Evolutionary conservation across 106 monocot genomes (phyloP), one percentile per base, ranked within the genome.

Genomic region (Platanthera zijinensis): DNA sequence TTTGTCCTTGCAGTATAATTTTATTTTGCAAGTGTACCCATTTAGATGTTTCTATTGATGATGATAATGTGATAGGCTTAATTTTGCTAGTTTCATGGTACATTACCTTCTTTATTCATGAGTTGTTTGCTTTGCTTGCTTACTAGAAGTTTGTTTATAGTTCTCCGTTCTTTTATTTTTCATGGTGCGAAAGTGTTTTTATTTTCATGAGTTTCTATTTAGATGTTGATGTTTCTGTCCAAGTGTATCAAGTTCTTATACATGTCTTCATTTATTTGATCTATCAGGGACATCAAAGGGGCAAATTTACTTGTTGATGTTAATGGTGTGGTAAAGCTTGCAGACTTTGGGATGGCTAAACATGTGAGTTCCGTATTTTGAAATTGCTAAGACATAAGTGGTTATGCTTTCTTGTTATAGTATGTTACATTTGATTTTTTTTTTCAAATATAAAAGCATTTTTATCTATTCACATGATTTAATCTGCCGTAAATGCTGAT

Each of bases 281-380:
- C 53, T 78, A 12, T 78, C 80, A 96, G 93, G 84, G 96, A 96
- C 75, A 96, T 96, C 64, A 96, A 96, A 77, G 93, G 96, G 50
- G 93, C 96, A 71, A 96, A 93, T 87, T 87, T 96, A 80, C 89
- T 96, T 69, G 93, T 96, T 66, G 88, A 93, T 80, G 80, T 81
- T 14, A 71, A 84, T 76, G 96, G 96, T 76, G 89, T 93, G 76
- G 96, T 96, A n/a, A 96, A 96, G 79, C 87, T 96, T 54, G 92
- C 96, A 69, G 96, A 96, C 75, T 96, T 96, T 87, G 96, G 96
- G 59, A 93, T 93, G 92, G 93, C 93, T 51, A 96, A 96, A 79
- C 84, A 93, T 87, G 96, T 96, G 68, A 90, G 96, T 82, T 48
- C 30, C n/a, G 5, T 18, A 32, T 21, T n/a, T 21, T 57, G 17